Evolutionary conservation across 1,284 basidiomycete genomes (phyloP), one percentile per base, ranked within the genome.

Genomic region (Cryptococcus neoformans): DNA sequence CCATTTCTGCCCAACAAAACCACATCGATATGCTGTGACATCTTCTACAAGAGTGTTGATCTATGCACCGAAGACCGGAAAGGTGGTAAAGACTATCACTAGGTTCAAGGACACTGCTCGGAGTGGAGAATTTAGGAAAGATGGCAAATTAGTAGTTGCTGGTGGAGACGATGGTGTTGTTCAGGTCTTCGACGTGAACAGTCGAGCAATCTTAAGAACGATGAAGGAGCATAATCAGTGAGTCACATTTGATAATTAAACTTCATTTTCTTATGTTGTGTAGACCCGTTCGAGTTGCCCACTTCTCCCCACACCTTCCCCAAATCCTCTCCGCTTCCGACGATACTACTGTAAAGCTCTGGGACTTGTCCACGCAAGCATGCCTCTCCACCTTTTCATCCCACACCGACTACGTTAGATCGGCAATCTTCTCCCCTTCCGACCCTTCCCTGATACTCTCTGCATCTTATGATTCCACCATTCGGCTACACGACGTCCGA

Each of bases 141-240:
- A 99, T 76, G 96, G 95, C 34, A 96, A 95, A 74, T 83, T 99
- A 41, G 85, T 98, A 35, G 89, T 97, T 0, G 95, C 94, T 0
- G 95, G 92, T 55, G 92, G 97, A 69, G 95, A 99, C 74, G 89
- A 87, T 59, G 96, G 95, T 8, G 76, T 94, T 11, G 85, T 99
- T 28, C 96, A 99, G 81, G 90, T 99, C 21, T 99, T 99, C 70
- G 96, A 99, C 76, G 86, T 98, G 56, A 91, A 87, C 67, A 95
- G 91, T 28, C 83, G 96, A 50, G 95, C 95, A 10, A 93, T 99
- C 63, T 82, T 99, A 60, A 85, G 96, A 53, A 90, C 92, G 0
- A 83, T 99, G 60, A 88, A 92, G 65, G 87, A 88, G 1, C 95
- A 99, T 76, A 90, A 93, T 68, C 92, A 95, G 78, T 82, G 62